Evolutionary conservation across 1,139 yeast species (phyloP).

Genomic region (Saccharomyces hybrid): DNA sequence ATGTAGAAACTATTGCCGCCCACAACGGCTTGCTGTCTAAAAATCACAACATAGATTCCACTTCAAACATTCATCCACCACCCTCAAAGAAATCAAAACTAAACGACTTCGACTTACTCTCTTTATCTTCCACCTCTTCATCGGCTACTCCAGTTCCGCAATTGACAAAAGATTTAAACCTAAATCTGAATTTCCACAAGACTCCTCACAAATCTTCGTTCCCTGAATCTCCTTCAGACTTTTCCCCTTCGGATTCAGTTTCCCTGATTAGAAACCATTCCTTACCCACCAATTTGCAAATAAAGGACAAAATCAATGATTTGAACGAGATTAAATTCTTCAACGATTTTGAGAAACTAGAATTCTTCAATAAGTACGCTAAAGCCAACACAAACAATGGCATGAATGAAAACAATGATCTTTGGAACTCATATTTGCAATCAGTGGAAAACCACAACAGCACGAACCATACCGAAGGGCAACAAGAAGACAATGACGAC

Average conservation of each 20-base stretch:
- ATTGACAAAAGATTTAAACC: neutral
- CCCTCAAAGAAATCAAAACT: neutral
- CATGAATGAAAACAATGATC: neutral
- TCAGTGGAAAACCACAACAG: neutral
- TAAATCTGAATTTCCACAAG: neutral
- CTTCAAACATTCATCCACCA: neutral
- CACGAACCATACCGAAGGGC: neutral
- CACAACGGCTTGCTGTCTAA: neutral
- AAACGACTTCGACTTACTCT: neutral
- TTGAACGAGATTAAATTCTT: conserved; percentile 12
- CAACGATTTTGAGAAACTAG: conserved; percentile 19
- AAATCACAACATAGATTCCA: neutral
- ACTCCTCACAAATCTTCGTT: neutral
- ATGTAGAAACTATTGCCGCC: neutral
- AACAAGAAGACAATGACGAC: neutral
- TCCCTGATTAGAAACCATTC: neutral
- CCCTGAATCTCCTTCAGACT: neutral
- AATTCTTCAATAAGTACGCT: conserved; percentile 17
- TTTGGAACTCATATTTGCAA: neutral
- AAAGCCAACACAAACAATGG: neutral
- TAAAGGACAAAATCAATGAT: neutral
- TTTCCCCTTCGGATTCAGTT: neutral
- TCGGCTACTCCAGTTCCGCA: neutral
- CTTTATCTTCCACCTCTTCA: neutral
- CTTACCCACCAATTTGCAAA: neutral